Evolutionary conservation across 148 eudicot species (phyloP).

Genomic region (Polygonum aviculare): DNA sequence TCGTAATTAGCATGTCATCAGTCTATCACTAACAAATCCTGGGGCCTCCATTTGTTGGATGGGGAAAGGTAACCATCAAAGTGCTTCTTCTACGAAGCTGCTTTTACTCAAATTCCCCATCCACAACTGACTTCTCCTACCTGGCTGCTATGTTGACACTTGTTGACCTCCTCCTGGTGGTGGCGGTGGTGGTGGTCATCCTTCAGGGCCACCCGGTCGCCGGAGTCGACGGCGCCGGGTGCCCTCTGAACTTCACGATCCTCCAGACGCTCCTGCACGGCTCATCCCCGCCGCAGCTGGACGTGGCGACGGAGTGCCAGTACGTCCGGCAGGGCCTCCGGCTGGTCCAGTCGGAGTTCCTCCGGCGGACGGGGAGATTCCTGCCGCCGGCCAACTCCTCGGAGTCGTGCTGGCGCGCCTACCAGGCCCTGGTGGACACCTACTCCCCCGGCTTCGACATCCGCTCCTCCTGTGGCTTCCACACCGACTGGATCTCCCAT

Average conservation of each 20-base stretch:
- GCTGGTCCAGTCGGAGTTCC: slow-evolving; percentile 53
- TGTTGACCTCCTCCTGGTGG: not conserved
- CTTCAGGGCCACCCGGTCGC: slow-evolving; percentile 7
- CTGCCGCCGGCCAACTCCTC: slow-evolving; percentile 43
- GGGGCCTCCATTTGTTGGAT: no score
- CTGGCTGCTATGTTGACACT: no score
- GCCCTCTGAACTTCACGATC: slow-evolving; percentile 50
- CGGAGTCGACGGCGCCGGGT: slow-evolving; percentile 22
- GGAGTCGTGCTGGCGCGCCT: slow-evolving; percentile 56
- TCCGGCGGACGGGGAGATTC: slow-evolving; percentile 37
- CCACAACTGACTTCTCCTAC: no score
- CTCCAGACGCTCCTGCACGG: slow-evolving; percentile 14
- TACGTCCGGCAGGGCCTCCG: slow-evolving; percentile 48
- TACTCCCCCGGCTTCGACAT: slow-evolving; percentile 36
- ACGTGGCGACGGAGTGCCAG: slow-evolving; percentile 28
- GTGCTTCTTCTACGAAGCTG: no score
- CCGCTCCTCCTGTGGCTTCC: slow-evolving; percentile 39
- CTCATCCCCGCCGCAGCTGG: slow-evolving; percentile 18
- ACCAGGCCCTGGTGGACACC: slow-evolving; percentile 32
- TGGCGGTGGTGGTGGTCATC: not conserved
- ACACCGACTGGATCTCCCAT: slow-evolving; percentile 40
- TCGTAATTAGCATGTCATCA: no score
- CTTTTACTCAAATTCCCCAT: no score
- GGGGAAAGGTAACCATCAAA: no score
- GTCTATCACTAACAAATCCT: no score